These are phyloP conservation scores for Penicillium aurantiogriseum DNA, from an alignment of 2,329 filamentous ascomycete species.

Conservation along the genomic window DNA sequence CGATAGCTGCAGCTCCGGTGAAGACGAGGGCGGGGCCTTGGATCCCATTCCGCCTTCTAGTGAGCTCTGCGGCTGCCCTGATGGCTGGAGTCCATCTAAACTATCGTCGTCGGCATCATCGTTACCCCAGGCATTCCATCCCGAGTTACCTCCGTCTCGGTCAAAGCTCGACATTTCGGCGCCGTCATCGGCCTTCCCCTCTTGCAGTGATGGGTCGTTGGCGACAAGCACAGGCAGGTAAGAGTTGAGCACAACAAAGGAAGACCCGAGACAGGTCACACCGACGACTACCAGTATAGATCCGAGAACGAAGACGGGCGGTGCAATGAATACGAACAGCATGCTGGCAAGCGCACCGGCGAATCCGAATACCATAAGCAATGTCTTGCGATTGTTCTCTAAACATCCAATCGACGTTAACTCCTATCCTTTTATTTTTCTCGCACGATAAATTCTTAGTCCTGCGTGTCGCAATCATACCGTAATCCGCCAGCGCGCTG, in stretches of 20 bases:
- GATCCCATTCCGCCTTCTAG: conserved; percentile 10
- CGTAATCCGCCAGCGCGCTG: conserved; percentile 69
- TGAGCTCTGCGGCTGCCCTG: background rate
- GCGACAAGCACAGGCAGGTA: conserved; percentile 85
- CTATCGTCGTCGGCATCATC: conserved; percentile 20
- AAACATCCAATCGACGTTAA: conserved; percentile 3
- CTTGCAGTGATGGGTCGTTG: conserved; percentile 63
- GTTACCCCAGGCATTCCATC: conserved; percentile 18
- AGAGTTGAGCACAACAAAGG: conserved; percentile 87
- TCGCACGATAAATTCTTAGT: background rate
- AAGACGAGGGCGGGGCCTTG: conserved; percentile 33
- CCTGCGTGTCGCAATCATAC: conserved; percentile 49
- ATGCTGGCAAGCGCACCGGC: conserved; percentile 77
- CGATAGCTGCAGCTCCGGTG: conserved; percentile 71
- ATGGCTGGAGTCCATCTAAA: conserved; percentile 13
- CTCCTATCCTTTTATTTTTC: background rate
- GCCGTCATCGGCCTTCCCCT: conserved; percentile 18
- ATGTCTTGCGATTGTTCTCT: conserved; percentile 67
- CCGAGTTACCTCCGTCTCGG: conserved; percentile 14
- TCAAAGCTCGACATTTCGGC: conserved; percentile 29
- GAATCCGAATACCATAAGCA: conserved; percentile 77
- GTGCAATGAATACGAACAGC: conserved; percentile 75
- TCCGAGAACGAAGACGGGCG: conserved; percentile 73
- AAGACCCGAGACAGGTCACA: conserved; percentile 85
- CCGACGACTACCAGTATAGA: conserved; percentile 79